phyloP scores from a whole-genome alignment of 257 asterid genomes.

The Lantana camara region DNA sequence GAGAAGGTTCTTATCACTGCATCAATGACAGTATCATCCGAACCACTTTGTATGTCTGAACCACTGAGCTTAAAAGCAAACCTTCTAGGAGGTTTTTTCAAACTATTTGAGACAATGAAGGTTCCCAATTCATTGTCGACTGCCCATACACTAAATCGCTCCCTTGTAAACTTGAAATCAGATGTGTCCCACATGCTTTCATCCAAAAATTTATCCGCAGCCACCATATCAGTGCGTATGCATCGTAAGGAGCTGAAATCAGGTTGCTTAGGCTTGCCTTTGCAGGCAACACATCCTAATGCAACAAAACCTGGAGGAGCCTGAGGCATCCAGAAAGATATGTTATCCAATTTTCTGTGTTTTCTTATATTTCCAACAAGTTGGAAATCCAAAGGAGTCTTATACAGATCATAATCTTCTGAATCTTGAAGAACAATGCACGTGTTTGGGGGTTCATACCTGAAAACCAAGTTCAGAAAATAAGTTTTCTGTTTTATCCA shows the following conservation, averaged over 20 bases:
- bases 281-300: constrained; percentile 85
- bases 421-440: constrained; percentile 82
- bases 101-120: constrained; percentile 77
- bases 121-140: constrained; percentile 78
- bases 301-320: constrained; percentile 96
- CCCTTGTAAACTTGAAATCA: constrained; percentile 58
- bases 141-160: constrained; percentile 82
- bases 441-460: constrained; percentile 88
- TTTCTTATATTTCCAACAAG: constrained; percentile 74
- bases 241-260: constrained; percentile 83
- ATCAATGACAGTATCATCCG: constrained; percentile 67
- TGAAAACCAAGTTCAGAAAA: constrained; percentile 37
- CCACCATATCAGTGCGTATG: constrained; percentile 83
- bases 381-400: constrained; percentile 78
- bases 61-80: constrained; percentile 86
- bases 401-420: constrained; percentile 62
- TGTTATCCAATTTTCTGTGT: constrained; percentile 60
- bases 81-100: constrained; percentile 87
- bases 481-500: constrained; percentile 9
- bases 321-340: constrained; percentile 96
- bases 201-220: constrained; percentile 73
- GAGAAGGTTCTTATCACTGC: constrained; percentile 91
- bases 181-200: constrained; percentile 95
- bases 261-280: constrained; percentile 76
- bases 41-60: constrained; percentile 57